Conservation (phyloP, 805 yeast genomes). For the Saturnispora saitoi region DNA sequence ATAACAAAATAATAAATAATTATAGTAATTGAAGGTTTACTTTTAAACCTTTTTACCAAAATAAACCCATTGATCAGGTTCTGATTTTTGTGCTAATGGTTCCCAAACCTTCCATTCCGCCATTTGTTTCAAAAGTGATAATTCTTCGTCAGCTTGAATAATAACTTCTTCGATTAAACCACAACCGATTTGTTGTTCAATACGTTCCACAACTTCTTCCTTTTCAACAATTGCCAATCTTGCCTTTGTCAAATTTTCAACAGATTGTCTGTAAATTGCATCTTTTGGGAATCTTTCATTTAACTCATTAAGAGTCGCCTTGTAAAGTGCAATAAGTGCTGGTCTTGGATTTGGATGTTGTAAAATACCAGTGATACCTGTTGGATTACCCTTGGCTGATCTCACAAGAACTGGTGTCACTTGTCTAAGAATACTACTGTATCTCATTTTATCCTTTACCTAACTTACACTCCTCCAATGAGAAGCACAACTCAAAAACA, state of each 20-base stretch:
- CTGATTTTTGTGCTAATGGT: slow-evolving; percentile 68
- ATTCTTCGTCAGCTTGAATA: slow-evolving; percentile 78
- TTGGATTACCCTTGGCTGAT: slow-evolving; percentile 58
- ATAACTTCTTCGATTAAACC: slow-evolving; percentile 80
- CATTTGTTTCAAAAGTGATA: slow-evolving; percentile 55
- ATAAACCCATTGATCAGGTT: slow-evolving; percentile 78
- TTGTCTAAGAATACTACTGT: slow-evolving; percentile 28
- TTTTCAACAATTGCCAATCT: slow-evolving; percentile 59
- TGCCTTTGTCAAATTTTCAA: slow-evolving; percentile 60
- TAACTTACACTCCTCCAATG: background rate
- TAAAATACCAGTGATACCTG: slow-evolving; percentile 70
- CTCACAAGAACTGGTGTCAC: slow-evolving; percentile 42
- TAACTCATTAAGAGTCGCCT: slow-evolving; percentile 54
- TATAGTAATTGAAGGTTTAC: slow-evolving; percentile 23
- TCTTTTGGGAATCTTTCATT: slow-evolving; percentile 56
- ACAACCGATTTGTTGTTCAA: slow-evolving; percentile 68
- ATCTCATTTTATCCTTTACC: slow-evolving; percentile 28
- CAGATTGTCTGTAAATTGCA: slow-evolving; percentile 70
- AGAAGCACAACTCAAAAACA: background rate
- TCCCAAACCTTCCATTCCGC: slow-evolving; percentile 72
- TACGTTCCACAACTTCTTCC: slow-evolving; percentile 51
- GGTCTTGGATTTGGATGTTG: slow-evolving; percentile 84
- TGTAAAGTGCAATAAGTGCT: slow-evolving; percentile 61
- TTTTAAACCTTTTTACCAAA: slow-evolving; percentile 56
- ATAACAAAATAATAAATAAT: slow-evolving; percentile 1